Evolutionary conservation across 1,284 basidiomycete species (phyloP), one percentile per base, ranked within the genome.

Genomic region (Termitomyces sp.): DNA sequence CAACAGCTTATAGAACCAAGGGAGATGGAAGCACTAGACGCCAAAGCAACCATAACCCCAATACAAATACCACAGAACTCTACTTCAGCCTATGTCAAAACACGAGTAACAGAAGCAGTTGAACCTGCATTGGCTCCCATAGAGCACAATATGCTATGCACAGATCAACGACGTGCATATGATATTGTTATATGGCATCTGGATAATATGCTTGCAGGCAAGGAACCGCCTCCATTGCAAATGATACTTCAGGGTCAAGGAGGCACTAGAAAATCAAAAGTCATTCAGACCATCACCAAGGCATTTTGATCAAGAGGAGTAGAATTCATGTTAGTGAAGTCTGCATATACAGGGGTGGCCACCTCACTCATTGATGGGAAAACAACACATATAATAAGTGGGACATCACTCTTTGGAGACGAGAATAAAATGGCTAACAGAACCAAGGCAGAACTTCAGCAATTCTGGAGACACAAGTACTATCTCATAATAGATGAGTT

Each of bases 291-390:
- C 2, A 61, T 73, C 1, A 64, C 68, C 0, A 49, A 67, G 11
- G 56, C 56, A 0, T 70, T 71, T 39, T 42, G 49, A 18, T 19
- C 47, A 7, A 28, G 49, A 13, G 49, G 50, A 0, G 41, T 35
- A 1, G 1, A 13, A 1, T 14, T 56, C 7, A 28, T 58, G 26
- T 52, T 74, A 0, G 53, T 61, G 0, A 71, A 68, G 58, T 55
- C 63, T 1, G 71, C 70, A 0, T 65, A 60, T 1, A 66, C 71
- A 0, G 70, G 70, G 0, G 61, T 73, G 2, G 69, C 72, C 0
- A 68, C 71, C 0, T 64, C 60, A 2, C 38, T 66, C 0, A 70
- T 73, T 8, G 58, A 56, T 2, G 71, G 68, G 0, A 38, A 53
- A 11, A 74, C 72, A 0, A 19, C 67, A 0, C 72, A 74, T 51